These are phyloP conservation scores for Scleromitrula shiraiana DNA, from an alignment of 2,329 filamentous ascomycete genomes.

Conservation along the genomic window DNA sequence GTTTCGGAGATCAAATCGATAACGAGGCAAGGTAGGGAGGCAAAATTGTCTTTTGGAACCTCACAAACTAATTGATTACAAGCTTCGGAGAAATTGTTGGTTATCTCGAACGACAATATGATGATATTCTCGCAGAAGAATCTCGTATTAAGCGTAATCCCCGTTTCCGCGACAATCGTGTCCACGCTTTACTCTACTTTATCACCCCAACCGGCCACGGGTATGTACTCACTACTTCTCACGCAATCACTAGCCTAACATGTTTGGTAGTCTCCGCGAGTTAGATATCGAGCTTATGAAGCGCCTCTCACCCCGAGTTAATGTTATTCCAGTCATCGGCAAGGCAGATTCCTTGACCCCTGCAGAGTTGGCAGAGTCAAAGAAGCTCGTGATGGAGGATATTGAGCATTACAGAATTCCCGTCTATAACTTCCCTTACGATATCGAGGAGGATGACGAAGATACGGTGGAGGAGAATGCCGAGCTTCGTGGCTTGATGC, in stretches of 20 bases:
- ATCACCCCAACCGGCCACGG: constrained; percentile 97
- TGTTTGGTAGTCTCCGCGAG: constrained; percentile 69
- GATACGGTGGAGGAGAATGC: constrained; percentile 99
- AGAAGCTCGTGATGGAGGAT: constrained; percentile 99
- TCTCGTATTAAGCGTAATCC: constrained; percentile 99
- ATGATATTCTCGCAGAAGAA: constrained; percentile 98
- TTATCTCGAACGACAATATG: constrained; percentile 98
- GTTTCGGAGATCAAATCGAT: constrained; percentile 98
- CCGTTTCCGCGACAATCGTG: constrained; percentile 97
- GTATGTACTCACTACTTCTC: constrained; percentile 43
- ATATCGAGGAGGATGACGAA: constrained; percentile 98
- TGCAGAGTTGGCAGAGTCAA: constrained; percentile 93
- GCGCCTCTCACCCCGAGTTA: constrained; percentile 93
- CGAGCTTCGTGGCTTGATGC: constrained; percentile 94
- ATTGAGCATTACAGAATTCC: constrained; percentile 99
- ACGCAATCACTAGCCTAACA: constrained; percentile 13
- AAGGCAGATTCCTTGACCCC: constrained; percentile 97
- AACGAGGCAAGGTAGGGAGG: constrained; percentile 81
- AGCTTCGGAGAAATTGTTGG: constrained; percentile 97
- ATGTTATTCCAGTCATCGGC: constrained; percentile 97
- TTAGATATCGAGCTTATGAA: constrained; percentile 99
- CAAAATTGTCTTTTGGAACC: constrained; percentile 1
- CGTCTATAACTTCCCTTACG: constrained; percentile 99
- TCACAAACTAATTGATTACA: constrained; percentile 25
- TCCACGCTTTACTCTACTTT: constrained; percentile 97